phyloP scores from a whole-genome alignment of 495 filamentous ascomycete species.

The Haplographium delicatum region DNA sequence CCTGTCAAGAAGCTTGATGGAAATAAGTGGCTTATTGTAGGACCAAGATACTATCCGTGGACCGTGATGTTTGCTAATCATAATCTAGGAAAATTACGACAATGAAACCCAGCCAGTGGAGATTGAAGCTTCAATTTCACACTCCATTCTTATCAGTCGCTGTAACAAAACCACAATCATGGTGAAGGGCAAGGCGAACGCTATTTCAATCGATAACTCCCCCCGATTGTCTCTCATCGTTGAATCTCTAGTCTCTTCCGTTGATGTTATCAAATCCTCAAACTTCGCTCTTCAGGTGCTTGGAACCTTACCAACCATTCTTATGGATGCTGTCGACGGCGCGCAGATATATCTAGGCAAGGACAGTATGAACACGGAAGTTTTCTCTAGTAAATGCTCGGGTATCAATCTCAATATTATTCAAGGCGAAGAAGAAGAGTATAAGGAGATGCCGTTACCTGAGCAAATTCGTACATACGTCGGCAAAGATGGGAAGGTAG shows the following conservation, averaged over 20 bases:
- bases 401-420: slow-evolving; percentile 81
- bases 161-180: slow-evolving; percentile 90
- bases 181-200: slow-evolving; percentile 87
- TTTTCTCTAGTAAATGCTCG: slow-evolving; percentile 82
- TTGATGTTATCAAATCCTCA: slow-evolving; percentile 90
- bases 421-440: slow-evolving; percentile 65
- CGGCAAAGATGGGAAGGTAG: slow-evolving; percentile 58
- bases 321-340: slow-evolving; percentile 91
- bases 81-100: slow-evolving; percentile 77
- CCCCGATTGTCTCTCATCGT: slow-evolving; percentile 77
- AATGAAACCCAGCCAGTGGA: slow-evolving; percentile 62
- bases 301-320: slow-evolving; percentile 74
- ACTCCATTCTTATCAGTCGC: slow-evolving; percentile 85
- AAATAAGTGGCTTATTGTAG: slow-evolving; percentile 87
- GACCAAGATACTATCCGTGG: slow-evolving; percentile 6
- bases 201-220: slow-evolving; percentile 89
- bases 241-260: slow-evolving; percentile 80
- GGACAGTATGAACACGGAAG: slow-evolving; percentile 68
- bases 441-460: slow-evolving; percentile 77
- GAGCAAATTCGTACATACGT: slow-evolving; percentile 83
- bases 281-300: slow-evolving; percentile 90
- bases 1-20: slow-evolving; percentile 88
- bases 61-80: slow-evolving; percentile 5
- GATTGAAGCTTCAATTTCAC: slow-evolving; percentile 71
- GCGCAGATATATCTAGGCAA: slow-evolving; percentile 79